Evolutionary conservation across 306 rosid species (phyloP).

Genomic region (Inga oerstediana): DNA sequence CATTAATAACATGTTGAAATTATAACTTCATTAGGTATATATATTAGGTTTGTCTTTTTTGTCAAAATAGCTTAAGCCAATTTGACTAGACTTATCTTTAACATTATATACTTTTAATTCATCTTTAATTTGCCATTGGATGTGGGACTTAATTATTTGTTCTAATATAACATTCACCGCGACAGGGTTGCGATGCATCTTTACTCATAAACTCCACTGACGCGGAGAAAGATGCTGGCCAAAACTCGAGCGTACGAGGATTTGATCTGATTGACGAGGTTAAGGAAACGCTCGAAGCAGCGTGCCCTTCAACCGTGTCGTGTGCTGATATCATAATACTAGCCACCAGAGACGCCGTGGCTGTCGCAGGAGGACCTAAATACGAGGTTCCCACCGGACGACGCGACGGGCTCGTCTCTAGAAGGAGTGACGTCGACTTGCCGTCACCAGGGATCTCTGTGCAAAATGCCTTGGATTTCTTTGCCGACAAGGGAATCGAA

Average conservation of each 20-base stretch:
- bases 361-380: constrained; percentile 53
- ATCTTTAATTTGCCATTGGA: too few relatives aligned
- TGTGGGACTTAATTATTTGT: too few relatives aligned
- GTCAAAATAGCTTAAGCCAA: too few relatives aligned
- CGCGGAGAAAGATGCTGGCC: constrained; percentile 32
- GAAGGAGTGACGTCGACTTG: neutral
- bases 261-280: constrained; percentile 51
- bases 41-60: too few relatives aligned
- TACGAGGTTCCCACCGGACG: constrained; percentile 53
- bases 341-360: constrained; percentile 57
- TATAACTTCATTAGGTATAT: too few relatives aligned
- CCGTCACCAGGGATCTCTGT: neutral
- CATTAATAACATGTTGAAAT: neutral
- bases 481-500: neutral
- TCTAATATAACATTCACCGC: too few relatives aligned
- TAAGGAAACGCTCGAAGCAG: constrained; percentile 44
- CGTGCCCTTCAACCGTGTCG: constrained; percentile 60
- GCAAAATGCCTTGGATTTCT: neutral
- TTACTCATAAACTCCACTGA: constrained; percentile 48
- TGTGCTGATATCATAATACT: constrained; percentile 65
- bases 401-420: constrained; percentile 8
- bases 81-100: too few relatives aligned
- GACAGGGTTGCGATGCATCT: constrained; percentile 67
- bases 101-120: too few relatives aligned
- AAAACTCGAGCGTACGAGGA: constrained; percentile 46